Evolutionary conservation across 2,329 filamentous ascomycete genomes (phyloP).

Genomic region (Hypoxylon sp.): DNA sequence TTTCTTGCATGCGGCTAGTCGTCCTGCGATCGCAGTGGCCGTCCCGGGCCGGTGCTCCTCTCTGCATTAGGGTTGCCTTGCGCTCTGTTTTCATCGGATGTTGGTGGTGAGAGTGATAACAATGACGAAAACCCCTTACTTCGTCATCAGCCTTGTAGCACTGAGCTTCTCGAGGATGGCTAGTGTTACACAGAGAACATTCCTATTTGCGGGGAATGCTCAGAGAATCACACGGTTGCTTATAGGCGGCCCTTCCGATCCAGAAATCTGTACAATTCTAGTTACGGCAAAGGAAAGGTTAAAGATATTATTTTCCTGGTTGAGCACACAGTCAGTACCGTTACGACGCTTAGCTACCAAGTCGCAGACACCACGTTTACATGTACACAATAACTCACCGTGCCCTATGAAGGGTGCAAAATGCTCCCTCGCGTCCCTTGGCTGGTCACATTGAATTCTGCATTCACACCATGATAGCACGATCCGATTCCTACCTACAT

Average conservation of each 20-base stretch:
- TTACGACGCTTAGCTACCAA: slow-evolving; percentile 15
- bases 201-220: slow-evolving; percentile 13
- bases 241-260: not conserved
- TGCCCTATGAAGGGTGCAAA: slow-evolving; percentile 4
- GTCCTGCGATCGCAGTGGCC: slow-evolving; percentile 36
- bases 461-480: slow-evolving; percentile 9
- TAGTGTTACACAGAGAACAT: slow-evolving; percentile 8
- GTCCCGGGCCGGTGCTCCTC: slow-evolving; percentile 38
- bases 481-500: slow-evolving; percentile 6
- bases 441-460: slow-evolving; percentile 10
- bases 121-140: slow-evolving; percentile 30
- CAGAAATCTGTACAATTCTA: slow-evolving; percentile 17
- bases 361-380: slow-evolving; percentile 8
- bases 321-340: slow-evolving; percentile 14
- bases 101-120: slow-evolving; percentile 22
- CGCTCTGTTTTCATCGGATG: slow-evolving; percentile 23
- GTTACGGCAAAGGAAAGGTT: slow-evolving; percentile 12
- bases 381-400: slow-evolving; percentile 1
- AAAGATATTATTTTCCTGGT: not conserved
- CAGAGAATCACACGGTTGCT: not conserved
- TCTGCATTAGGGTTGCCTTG: slow-evolving; percentile 26
- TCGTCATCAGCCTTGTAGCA: slow-evolving; percentile 36
- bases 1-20: slow-evolving; percentile 45
- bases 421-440: slow-evolving; percentile 9
- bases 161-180: slow-evolving; percentile 1